These are phyloP conservation scores for Rugonectria rugulosa DNA, from an alignment of 2,329 filamentous ascomycete species.

Conservation along the genomic window DNA sequence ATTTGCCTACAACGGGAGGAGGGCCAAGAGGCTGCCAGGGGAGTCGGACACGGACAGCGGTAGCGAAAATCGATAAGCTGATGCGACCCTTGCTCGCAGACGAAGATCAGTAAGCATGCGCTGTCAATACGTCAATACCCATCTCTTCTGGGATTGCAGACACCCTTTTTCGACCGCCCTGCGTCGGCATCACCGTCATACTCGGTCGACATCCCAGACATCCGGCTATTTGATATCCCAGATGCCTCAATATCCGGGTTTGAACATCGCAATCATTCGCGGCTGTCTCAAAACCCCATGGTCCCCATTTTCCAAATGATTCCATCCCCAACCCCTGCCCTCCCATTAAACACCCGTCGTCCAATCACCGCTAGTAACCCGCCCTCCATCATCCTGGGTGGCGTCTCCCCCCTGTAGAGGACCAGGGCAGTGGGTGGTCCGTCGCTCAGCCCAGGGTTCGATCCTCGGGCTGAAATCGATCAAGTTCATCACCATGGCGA, in stretches of 20 bases:
- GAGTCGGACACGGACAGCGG: not conserved
- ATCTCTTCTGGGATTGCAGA: too few species aligned
- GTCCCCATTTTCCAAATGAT: not conserved
- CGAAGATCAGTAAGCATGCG: not conserved
- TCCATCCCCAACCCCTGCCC: not conserved
- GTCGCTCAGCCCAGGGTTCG: not conserved
- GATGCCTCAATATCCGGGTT: not conserved
- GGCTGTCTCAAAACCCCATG: not conserved
- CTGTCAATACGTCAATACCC: too few species aligned
- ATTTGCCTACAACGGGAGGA: too few species aligned
- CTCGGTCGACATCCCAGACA: too few species aligned
- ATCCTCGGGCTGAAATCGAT: not conserved
- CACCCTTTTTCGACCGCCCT: too few species aligned
- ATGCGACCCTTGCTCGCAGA: not conserved
- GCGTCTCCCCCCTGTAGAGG: not conserved
- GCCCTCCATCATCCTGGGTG: not conserved
- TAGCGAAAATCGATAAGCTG: not conserved
- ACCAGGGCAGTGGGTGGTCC: too few species aligned
- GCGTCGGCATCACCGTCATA: not conserved
- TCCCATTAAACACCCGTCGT: not conserved
- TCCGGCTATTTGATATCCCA: not conserved
- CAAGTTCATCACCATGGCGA: not conserved
- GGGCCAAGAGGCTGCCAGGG: not conserved
- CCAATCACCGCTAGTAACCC: not conserved
- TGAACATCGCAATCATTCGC: not conserved